Base-by-base conservation (phyloP, 2,329 filamentous ascomycete species). In the Colletotrichum agaves region DNA sequence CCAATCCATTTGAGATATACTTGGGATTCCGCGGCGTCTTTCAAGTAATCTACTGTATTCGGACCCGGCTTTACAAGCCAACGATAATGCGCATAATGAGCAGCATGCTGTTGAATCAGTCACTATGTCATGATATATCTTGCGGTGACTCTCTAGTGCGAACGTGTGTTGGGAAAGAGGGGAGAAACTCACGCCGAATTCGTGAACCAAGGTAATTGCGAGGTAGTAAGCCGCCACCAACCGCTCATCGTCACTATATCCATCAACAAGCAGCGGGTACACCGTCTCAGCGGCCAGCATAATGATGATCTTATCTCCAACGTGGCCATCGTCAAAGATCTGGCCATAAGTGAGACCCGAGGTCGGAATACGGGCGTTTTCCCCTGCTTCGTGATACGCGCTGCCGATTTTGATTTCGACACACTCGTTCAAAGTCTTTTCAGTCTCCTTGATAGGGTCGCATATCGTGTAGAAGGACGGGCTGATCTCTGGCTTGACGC, bases 141-240 rank as follows among this genome's bases (percentile, higher is more conserved):
- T 27, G 27, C 2, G 27, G 27, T 7, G n/a, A 37, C 3, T 15
- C 15, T 13, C 33, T 17, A n/a, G 12, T 2, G 46, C 4, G 2
- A 44, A 31, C 15, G 27, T 27, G 19, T 13, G 12, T 8, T 13
- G 33, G 21, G 0, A 57, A 23, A 4, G 21, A 41, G 7, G 15
- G n/a, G 19, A 33, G 19, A 12, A 19, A 56, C 75, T 72, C 52
- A 76, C 76, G 50, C 74, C 72, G 6, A 77, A 23, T 59, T 78
- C 76, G 21, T 77, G 76, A 11, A 72, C 61, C 7, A 78, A 43
- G 3, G 73, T 72, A 1, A 50, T 33, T 2, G 74, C 73, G 12
- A 74, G 33, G 10, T 69, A 39, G 37, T 71, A 63, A 44, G 62
- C 74, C 3, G 69, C 53, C 70, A 74, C 70, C 35, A 73, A 57